phyloP scores from a whole-genome alignment of 2,329 filamentous ascomycete species.

The Neodidymelliopsis sp. region DNA sequence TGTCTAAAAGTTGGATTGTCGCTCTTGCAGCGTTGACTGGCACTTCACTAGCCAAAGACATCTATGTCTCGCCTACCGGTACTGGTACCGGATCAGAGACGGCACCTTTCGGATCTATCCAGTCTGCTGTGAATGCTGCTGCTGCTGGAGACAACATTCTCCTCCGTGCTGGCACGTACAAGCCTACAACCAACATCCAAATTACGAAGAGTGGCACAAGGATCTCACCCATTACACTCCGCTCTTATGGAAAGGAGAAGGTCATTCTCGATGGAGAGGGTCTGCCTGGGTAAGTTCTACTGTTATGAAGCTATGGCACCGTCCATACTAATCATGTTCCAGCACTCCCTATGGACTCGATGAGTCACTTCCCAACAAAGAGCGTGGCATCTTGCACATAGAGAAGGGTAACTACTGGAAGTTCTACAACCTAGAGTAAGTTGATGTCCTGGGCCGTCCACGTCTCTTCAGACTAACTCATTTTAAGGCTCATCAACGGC shows the following conservation, averaged over 20 bases:
- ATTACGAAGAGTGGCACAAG: slow-evolving; percentile 43
- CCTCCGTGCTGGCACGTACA: slow-evolving; percentile 56
- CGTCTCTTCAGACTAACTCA: fast-evolving
- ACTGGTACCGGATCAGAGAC: slow-evolving; percentile 48
- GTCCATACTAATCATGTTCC: neutral
- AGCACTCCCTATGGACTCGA: slow-evolving; percentile 20
- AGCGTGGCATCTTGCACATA: slow-evolving; percentile 60
- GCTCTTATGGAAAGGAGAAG: slow-evolving; percentile 21
- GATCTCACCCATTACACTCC: slow-evolving; percentile 40
- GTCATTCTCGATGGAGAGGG: slow-evolving; percentile 22
- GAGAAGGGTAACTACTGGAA: slow-evolving; percentile 56
- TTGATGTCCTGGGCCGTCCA: no score
- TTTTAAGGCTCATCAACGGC: slow-evolving; percentile 41
- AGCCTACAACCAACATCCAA: slow-evolving; percentile 57
- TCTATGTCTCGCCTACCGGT: slow-evolving; percentile 58
- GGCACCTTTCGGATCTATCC: slow-evolving; percentile 56
- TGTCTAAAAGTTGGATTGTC: slow-evolving; percentile 1
- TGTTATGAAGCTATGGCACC: no score
- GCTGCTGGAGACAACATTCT: slow-evolving; percentile 57
- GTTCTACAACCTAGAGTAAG: slow-evolving; percentile 51
- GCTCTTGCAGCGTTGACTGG: slow-evolving; percentile 1
- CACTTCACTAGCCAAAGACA: slow-evolving; percentile 32
- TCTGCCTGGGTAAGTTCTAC: slow-evolving; percentile 9
- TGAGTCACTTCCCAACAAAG: slow-evolving; percentile 39
- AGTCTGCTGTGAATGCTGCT: slow-evolving; percentile 57